A percentile compares a stretch with the other conserved stretches of the same genome.
Evolutionary conservation across 2,329 filamentous ascomycete genomes (phyloP).

Genomic region (Aureobasidium sp.): DNA sequence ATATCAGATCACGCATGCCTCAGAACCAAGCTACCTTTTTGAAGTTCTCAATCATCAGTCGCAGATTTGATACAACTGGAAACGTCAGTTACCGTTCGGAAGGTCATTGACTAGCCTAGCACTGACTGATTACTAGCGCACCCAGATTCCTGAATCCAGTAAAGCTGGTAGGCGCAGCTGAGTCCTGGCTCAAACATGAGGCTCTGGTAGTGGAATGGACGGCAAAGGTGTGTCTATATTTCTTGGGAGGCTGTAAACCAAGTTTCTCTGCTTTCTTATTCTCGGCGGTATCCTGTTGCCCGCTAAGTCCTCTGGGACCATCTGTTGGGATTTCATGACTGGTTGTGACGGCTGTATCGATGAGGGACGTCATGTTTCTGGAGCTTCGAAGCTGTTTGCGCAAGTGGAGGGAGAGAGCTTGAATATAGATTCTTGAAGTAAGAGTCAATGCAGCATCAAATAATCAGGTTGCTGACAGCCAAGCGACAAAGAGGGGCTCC

Average conservation of each 20-base stretch:
- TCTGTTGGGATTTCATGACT: conserved; percentile 15
- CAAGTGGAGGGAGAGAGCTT: background rate
- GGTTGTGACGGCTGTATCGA: conserved; percentile 13
- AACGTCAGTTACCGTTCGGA: background rate
- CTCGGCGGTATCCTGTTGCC: background rate
- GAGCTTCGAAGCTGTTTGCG: background rate
- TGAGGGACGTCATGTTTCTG: conserved; percentile 11
- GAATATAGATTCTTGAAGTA: background rate
- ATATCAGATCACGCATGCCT: background rate
- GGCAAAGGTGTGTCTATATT: conserved; percentile 88
- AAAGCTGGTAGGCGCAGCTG: conserved; percentile 69
- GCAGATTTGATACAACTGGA: conserved; percentile 81
- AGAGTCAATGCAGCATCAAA: background rate
- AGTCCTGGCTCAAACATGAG: conserved; percentile 82
- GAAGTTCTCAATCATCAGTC: conserved; percentile 93
- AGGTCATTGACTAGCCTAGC: too few relatives aligned
- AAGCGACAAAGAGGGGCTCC: background rate
- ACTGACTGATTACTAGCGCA: conserved; percentile 75
- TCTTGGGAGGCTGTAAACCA: conserved; percentile 36
- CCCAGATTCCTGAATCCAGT: conserved; percentile 92
- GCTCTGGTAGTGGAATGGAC: conserved; percentile 66
- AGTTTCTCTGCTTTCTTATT: background rate
- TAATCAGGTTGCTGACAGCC: background rate
- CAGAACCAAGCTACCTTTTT: conserved; percentile 61
- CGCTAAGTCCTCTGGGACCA: background rate